phyloP scores from a whole-genome alignment of 192 early-diverging fungal species.

The Coemansia sp. region DNA sequence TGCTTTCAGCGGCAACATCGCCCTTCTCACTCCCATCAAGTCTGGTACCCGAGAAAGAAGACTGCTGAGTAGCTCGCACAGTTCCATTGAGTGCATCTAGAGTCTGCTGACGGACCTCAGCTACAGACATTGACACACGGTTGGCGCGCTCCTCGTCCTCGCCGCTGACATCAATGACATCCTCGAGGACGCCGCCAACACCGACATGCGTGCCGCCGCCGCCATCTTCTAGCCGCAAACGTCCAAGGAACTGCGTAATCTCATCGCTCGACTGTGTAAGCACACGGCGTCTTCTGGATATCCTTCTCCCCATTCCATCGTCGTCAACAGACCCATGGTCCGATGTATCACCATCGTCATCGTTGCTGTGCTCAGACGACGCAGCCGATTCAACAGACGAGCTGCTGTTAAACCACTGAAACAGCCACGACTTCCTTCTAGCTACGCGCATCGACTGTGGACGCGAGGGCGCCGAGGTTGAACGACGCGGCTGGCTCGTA shows the following conservation, averaged over 20 bases:
- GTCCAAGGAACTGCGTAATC: conserved; percentile 20
- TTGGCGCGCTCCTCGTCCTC: conserved; percentile 41
- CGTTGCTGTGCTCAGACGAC: neutral
- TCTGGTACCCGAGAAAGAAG: neutral
- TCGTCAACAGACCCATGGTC: conserved; percentile 6
- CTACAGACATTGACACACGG: conserved; percentile 29
- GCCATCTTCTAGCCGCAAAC: conserved; percentile 25
- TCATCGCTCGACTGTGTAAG: conserved; percentile 47
- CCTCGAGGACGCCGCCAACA: conserved; percentile 21
- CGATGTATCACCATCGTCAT: neutral
- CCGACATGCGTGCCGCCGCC: neutral
- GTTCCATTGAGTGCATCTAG: conserved; percentile 47
- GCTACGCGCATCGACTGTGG: conserved; percentile 45
- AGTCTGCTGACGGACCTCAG: conserved; percentile 48
- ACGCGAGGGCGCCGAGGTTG: conserved; percentile 45
- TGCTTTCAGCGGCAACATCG: neutral
- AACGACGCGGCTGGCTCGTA: conserved; percentile 35
- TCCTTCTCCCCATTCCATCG: neutral
- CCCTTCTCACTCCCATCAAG: neutral
- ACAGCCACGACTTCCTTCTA: conserved; percentile 38
- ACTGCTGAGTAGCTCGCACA: neutral
- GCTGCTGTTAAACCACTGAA: conserved; percentile 30
- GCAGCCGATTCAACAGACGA: neutral
- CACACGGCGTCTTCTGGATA: conserved; percentile 23
- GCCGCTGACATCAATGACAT: conserved; percentile 41